Evolutionary conservation across 352 stramenopile genomes (phyloP), one percentile per base, ranked within the genome.

Genomic region (Globisporangium ultimum): DNA sequence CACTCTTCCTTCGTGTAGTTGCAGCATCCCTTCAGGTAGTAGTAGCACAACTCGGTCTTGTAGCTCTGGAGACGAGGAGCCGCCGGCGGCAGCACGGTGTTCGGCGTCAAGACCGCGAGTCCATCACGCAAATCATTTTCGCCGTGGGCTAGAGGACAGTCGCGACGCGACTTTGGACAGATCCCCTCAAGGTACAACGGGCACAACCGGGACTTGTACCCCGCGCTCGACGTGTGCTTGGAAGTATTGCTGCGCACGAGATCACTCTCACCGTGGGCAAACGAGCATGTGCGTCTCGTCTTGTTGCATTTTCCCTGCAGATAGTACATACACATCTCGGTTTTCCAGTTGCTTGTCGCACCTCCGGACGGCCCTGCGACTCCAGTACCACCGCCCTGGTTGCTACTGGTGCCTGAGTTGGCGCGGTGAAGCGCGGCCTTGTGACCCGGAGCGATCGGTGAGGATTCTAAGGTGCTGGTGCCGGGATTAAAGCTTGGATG

Each of bases 231-330:
- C 14, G 63, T 60, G 48, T 76, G 68, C 55, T 80, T 78, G 38
- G 60, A 48, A 6, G 53, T 61, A 34, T 47, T 74, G 14, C 55
- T 78, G 18, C 83, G 79, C 15, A 87, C 66, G 13, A 95, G 65
- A 55, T 95, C 85, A 46, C 76, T 88, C 64, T 95, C 85, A 38
- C 85, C 85, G 55, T 95, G 85, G 1, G 85, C 85, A 69, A 95
- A 95, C 14, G 85, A 91, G 42, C 85, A 95, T n/a, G 85, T 95
- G 38, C 85, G 83, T 15, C 83, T 68, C 20, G 83, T 95, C 67
- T 93, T 95, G 70, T 95, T 95, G 74, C 85, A 95, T 62, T 95
- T 95, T 20, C 85, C 85, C 55, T 95, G 85, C 49, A 95, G 76
- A 55, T 93, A 95, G 64, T 95, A 95, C 78, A 95, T 87, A 61